Evolutionary conservation across 1,284 basidiomycete species (phyloP), one percentile per base, ranked within the genome.

Genomic region (Papiliotrema terrestris): DNA sequence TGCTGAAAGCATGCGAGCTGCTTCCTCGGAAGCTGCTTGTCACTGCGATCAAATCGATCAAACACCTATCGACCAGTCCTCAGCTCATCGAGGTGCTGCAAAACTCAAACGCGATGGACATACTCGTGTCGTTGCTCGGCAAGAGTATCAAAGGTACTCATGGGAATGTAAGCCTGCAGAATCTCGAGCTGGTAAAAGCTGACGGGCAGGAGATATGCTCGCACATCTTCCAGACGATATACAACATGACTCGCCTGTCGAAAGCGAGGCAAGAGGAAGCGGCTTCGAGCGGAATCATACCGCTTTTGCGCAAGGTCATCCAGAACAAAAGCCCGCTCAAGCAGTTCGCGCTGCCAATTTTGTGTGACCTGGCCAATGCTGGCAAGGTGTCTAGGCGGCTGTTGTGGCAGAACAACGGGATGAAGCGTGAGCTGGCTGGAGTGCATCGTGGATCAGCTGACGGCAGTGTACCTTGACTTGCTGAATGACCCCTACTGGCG

Each of bases 241-340:
- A 90, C 79, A 93, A 93, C 62, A 86, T 97, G 20, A 95, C 92
- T 71, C 84, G 91, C n/a, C 80, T 97, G 54, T 94, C 92, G 77
- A 95, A 94, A 75, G 84, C 86, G 2, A 81, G 93, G 54, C 95
- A 98, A 75, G 95, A 98, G 77, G 95, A 98, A 75, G 93, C 95
- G 4, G 93, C 94, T 0, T 87, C 93, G 67, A 91, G 91, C 2
- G 95, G 93, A 14, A 90, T 96, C 58, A 87, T 98, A 26, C 91
- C 95, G 1, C 85, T 90, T 61, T 82, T 98, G 39, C 89, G 92
- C 73, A 84, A 86, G 3, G 87, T 97, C 46, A 90, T 94, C 56
- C 83, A 87, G 67, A 88, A 85, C 13, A 88, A 84, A 57, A 95
- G 92, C 17, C 94, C 91, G 0, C 81, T 98, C 62, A 94, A 92